Evolutionary conservation across 768 basidiomycete species (phyloP), one percentile per base, ranked within the genome.

Genomic region (Lactarius psammicola): DNA sequence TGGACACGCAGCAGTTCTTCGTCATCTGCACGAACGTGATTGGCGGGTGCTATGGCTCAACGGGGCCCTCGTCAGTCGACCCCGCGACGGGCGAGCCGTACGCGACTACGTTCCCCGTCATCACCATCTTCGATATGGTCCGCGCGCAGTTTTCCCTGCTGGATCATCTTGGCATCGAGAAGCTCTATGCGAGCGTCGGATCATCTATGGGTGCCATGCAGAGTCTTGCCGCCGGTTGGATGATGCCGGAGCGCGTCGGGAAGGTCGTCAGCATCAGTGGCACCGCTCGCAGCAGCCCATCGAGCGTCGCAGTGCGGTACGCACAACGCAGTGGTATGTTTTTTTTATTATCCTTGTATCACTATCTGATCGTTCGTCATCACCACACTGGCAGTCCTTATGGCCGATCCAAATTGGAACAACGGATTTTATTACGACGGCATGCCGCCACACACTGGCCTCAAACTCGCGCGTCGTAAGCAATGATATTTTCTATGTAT

Each of bases 341-440:
- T 28, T 20, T 51, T 62, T 33, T 38, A 36, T 3, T 11, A 36
- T 62, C 11, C 31, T 33, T 66, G 61, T 56, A 66, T 60, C 60
- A 5, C 55, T 54, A 1, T 44, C 20, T 4, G 18, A 26, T 30
- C 20, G 72, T 2, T 70, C 42, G 42, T 61, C 20, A 53, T 60
- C 34, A 33, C 26, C 13, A 15, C 6, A 7, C 26, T 6, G 57
- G n/a, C 68, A 98, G 97, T 99, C 20, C 85, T 99, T 60, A 99
- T 99, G 97, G 92, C 96, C 2, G 97, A 99, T 77, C 96, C 96
- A 0, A 98, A 98, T 69, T 99, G 97, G 97, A 99, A 98, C 67
- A 88, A 94, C 40, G 97, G 97, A 4, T 98, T 96, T 76, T 99
- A 99, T 75, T 99, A 99, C 74, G 93, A 96, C 65, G 82, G 83